These are phyloP conservation scores for Zymoseptoria ardabiliae DNA, from an alignment of 2,329 filamentous ascomycete species.

Conservation along the genomic window DNA sequence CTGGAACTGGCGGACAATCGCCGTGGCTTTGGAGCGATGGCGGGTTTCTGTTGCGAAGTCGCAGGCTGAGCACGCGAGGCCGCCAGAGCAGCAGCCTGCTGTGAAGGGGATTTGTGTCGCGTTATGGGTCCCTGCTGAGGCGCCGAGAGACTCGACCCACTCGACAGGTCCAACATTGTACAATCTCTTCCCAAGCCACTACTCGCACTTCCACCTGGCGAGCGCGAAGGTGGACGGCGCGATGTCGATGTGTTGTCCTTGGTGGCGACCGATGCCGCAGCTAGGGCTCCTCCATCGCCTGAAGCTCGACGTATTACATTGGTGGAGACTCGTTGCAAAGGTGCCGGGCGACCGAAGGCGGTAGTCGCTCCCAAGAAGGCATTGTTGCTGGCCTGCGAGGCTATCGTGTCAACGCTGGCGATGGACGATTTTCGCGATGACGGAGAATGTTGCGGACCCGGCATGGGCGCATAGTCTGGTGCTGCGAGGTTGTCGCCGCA, in stretches of 20 bases:
- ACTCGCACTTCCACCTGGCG: slow-evolving; percentile 3
- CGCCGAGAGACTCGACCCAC: slow-evolving; percentile 5
- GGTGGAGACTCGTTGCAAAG: slow-evolving; percentile 7
- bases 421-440: slow-evolving; percentile 20
- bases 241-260: neutral
- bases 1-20: slow-evolving; percentile 15
- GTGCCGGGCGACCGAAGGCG: slow-evolving; percentile 40
- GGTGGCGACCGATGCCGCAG: neutral
- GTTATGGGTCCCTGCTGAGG: slow-evolving; percentile 4
- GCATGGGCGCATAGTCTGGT: slow-evolving; percentile 17
- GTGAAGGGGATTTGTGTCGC: slow-evolving; percentile 20
- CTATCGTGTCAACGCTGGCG: slow-evolving; percentile 16
- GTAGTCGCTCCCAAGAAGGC: slow-evolving; percentile 43
- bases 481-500: neutral
- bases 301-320: slow-evolving; percentile 13
- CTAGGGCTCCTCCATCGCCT: neutral
- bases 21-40: slow-evolving; percentile 25
- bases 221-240: slow-evolving; percentile 11
- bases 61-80: slow-evolving; percentile 17
- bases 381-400: slow-evolving; percentile 29
- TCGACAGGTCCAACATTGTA: slow-evolving; percentile 1
- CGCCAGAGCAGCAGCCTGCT: slow-evolving; percentile 24
- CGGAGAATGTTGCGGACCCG: slow-evolving; percentile 7
- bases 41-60: slow-evolving; percentile 12
- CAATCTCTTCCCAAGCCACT: slow-evolving; percentile 4